phyloP scores from a whole-genome alignment of 1,139 yeast genomes.

The Kodamaea sp. region DNA sequence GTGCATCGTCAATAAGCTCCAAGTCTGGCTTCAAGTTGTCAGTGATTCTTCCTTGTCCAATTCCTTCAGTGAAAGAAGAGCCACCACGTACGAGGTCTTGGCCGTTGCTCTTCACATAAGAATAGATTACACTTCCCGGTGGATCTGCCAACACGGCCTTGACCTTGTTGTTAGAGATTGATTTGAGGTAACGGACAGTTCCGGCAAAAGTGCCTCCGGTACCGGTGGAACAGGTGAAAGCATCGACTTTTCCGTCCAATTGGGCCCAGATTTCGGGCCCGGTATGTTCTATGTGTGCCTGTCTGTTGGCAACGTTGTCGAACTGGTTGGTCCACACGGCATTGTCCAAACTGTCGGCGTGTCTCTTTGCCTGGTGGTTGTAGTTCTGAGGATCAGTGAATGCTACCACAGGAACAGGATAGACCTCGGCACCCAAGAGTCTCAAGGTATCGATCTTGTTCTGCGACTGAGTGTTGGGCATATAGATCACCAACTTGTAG shows the following conservation, averaged over 20 bases:
- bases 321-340: constrained; percentile 94
- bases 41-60: constrained; percentile 93
- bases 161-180: constrained; percentile 56
- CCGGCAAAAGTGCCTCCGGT: constrained; percentile 94
- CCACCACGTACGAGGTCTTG: constrained; percentile 67
- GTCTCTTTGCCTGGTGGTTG: constrained; percentile 82
- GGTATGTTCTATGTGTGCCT: constrained; percentile 86
- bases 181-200: constrained; percentile 70
- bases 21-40: constrained; percentile 75
- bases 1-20: constrained; percentile 69
- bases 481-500: constrained; percentile 79
- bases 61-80: constrained; percentile 89
- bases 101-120: constrained; percentile 70
- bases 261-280: constrained; percentile 95
- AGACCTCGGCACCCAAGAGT: constrained; percentile 79
- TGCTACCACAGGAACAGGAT: constrained; percentile 91
- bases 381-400: constrained; percentile 78
- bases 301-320: constrained; percentile 83
- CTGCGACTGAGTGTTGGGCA: constrained; percentile 87
- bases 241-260: constrained; percentile 75
- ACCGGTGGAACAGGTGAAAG: constrained; percentile 86
- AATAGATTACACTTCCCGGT: constrained; percentile 85
- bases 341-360: constrained; percentile 70
- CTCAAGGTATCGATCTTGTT: constrained; percentile 72
- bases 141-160: constrained; percentile 83